Conservation (phyloP, 345 rosid genomes). For the Physaria fendleri region DNA sequence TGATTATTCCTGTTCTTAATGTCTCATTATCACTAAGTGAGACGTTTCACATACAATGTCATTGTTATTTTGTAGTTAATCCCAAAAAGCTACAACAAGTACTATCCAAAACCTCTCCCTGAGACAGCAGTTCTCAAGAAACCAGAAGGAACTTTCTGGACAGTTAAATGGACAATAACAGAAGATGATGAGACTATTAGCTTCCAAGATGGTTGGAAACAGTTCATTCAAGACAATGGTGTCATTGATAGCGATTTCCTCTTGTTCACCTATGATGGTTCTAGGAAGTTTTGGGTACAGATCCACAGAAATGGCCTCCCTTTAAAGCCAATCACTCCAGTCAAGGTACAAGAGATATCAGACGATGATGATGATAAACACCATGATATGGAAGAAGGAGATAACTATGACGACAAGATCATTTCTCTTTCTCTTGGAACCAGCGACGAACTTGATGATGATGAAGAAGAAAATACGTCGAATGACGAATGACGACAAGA, state of each 20-base stretch:
- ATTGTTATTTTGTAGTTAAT: constrained; percentile 8
- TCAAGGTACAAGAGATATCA: constrained; percentile 10
- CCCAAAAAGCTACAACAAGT: constrained; percentile 5
- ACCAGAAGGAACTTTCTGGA: constrained; percentile 21
- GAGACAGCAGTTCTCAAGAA: constrained; percentile 13
- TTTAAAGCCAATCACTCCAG: neutral
- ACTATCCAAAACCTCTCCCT: constrained; percentile 23
- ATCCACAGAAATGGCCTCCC: neutral
- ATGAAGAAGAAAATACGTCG: neutral
- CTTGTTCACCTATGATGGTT: constrained; percentile 15
- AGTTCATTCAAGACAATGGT: constrained; percentile 1
- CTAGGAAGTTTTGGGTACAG: constrained; percentile 1
- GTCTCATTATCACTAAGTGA: neutral
- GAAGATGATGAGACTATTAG: neutral
- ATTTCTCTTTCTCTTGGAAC: constrained; percentile 23
- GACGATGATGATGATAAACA: constrained; percentile 10
- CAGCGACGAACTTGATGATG: neutral
- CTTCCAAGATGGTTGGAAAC: constrained; percentile 20
- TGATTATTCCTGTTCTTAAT: neutral
- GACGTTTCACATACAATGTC: neutral
- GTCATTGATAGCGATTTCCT: neutral
- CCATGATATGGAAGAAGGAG: too few species aligned
- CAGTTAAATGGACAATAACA: constrained; percentile 3
- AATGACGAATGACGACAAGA: neutral
- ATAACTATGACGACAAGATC: constrained; percentile 1